Evolutionary conservation across 306 rosid genomes (phyloP).

Genomic region (Corylus heterophylla): DNA sequence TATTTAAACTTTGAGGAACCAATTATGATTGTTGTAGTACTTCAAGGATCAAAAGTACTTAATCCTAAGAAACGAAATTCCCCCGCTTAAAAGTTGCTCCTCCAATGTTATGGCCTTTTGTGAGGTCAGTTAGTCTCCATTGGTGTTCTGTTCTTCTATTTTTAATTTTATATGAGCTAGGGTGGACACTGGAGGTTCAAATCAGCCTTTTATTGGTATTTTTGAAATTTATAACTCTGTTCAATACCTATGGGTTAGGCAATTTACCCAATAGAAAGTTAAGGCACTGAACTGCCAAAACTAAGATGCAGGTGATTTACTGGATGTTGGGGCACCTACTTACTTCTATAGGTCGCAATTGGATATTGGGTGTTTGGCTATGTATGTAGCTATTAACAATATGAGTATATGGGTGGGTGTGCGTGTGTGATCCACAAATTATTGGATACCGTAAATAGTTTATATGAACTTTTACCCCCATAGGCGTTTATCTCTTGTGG

Average conservation of each 20-base stretch:
- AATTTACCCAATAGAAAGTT: background rate
- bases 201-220: background rate
- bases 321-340: slow-evolving; percentile 24
- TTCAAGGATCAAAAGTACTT: no score
- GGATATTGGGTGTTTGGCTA: slow-evolving; percentile 6
- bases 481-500: slow-evolving; percentile 44
- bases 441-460: slow-evolving; percentile 25
- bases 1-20: background rate
- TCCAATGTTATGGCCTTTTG: background rate
- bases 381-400: no score
- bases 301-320: background rate
- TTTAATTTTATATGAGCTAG: background rate
- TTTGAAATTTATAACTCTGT: background rate
- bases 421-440: slow-evolving; percentile 25
- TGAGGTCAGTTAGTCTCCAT: background rate
- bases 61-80: background rate
- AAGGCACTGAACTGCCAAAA: background rate
- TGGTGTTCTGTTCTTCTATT: background rate
- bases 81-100: background rate
- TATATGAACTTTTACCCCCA: slow-evolving; percentile 30
- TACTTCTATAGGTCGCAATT: slow-evolving; percentile 24
- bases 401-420: slow-evolving; percentile 5
- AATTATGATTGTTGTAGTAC: no score
- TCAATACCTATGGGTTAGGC: background rate
- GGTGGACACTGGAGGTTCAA: background rate